phyloP scores from a whole-genome alignment of 1,284 basidiomycete species.

The Fomitiporia mediterranea region DNA sequence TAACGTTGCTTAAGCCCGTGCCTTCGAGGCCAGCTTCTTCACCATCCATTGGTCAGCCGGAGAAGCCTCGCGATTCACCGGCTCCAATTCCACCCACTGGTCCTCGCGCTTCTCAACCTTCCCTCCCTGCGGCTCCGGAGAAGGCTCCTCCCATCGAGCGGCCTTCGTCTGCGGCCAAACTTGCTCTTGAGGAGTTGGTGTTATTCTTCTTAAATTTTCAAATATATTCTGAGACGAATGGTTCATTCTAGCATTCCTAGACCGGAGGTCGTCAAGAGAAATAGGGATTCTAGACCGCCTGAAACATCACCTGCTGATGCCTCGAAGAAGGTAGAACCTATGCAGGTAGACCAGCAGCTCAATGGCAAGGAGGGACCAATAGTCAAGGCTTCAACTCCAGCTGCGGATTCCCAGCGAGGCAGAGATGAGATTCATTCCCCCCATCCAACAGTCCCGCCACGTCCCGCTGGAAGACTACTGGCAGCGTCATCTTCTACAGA shows the following conservation, averaged over 20 bases:
- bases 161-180: conserved; percentile 40
- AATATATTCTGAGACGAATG: not conserved
- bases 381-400: not conserved
- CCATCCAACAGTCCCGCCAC: conserved; percentile 2
- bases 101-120: conserved; percentile 2
- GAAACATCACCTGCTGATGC: conserved; percentile 11
- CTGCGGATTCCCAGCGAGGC: not conserved
- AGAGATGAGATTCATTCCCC: conserved; percentile 1
- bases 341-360: conserved; percentile 2
- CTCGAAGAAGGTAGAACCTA: conserved; percentile 23
- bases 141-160: conserved; percentile 26
- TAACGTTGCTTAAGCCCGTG: not conserved
- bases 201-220: no score
- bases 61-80: conserved; percentile 3
- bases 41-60: not conserved
- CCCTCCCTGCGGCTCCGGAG: conserved; percentile 33
- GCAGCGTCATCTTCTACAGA: conserved; percentile 3
- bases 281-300: conserved; percentile 42
- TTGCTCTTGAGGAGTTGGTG: conserved; percentile 58
- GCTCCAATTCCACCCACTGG: conserved; percentile 5
- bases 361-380: conserved; percentile 3
- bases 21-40: conserved; percentile 2
- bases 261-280: conserved; percentile 70
- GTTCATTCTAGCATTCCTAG: conserved; percentile 52
- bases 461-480: not conserved